Conservation (phyloP, 441 rosid genomes). For the Omphalea diandra region DNA sequence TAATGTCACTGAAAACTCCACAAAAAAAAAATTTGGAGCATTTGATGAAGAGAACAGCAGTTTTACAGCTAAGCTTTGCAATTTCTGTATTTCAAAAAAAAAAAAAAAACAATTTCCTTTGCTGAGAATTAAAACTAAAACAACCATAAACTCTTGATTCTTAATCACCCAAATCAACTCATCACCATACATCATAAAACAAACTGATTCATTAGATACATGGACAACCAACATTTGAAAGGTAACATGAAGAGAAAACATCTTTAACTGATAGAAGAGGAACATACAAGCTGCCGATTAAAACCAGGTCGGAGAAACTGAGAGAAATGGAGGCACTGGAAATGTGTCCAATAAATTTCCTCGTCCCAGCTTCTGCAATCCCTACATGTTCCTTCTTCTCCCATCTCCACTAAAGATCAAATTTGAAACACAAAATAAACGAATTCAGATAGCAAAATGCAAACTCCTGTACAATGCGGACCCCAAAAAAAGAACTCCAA, state of each 20-base stretch:
- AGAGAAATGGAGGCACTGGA: constrained; percentile 30
- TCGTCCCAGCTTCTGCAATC: constrained; percentile 36
- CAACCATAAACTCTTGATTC: not conserved
- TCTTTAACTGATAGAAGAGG: not conserved
- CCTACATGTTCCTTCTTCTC: constrained; percentile 19
- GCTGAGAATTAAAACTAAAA: not conserved
- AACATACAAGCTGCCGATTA: constrained; percentile 31
- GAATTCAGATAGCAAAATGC: not conserved
- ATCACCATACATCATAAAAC: too few species aligned
- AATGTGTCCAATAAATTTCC: constrained; percentile 39
- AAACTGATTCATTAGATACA: too few species aligned
- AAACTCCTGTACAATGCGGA: not conserved
- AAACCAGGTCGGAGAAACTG: constrained; percentile 31
- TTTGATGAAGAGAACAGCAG: not conserved
- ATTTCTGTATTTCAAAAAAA: not conserved
- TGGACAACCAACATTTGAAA: not conserved
- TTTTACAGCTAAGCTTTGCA: not conserved
- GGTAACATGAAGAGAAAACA: not conserved
- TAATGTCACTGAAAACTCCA: not conserved
- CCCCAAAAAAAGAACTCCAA: not conserved
- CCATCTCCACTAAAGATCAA: constrained; percentile 19
- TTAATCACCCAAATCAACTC: too few species aligned
- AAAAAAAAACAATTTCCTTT: not conserved
- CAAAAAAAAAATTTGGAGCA: not conserved
- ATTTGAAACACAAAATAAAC: not conserved